Base-by-base conservation (phyloP, 805 yeast genomes). In the Grigorovia jiainica region DNA sequence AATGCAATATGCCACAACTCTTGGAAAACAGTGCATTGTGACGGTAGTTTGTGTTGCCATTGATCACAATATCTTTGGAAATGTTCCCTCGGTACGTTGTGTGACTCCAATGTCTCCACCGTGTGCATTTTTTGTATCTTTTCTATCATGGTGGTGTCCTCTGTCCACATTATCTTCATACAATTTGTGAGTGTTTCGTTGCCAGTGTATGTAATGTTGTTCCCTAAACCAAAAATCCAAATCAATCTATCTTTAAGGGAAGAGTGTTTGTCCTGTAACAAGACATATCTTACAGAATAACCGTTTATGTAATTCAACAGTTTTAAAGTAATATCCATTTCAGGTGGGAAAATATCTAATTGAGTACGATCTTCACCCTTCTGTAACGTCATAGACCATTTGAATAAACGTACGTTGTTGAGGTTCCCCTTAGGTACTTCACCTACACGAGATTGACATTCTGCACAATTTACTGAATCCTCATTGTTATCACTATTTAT, bases 141-240 rank as follows among this genome's bases (percentile, higher is more conserved):
- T 1, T n/a, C 19, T 7, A 39, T 44, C 18, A 23, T 24, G 6
- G 21, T 39, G 7, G 16, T 16, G 6, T 44, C 51, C 1, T 34
- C 36, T 5, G 46, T 48, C 41, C 53, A 58, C 25, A 57, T 40
- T 25, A 61, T 44, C 41, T 60, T 59, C 20, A 56, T 44, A 18
- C 57, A 51, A 27, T 51, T 51, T 1, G 36, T 30, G 27, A 47
- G 17, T 1, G 31, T 21, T 3, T 30, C 25, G 10, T 43, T 42
- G 11, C 40, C 42, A 7, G 51, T 24, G 4, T 53, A 18, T 1
- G 49, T 46, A 6, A 55, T 47, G 11, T 46, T 45, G 9, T 50
- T 44, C n/a, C 52, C 58, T 3, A 53, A 36, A 8, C 54, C 51
- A 38, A 61, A 58, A 21, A 57, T 23, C 64, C 66, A 60, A 4